Evolutionary conservation across 2,329 filamentous ascomycete species (phyloP).

Genomic region (Monilinia vaccinii-corymbosi): DNA sequence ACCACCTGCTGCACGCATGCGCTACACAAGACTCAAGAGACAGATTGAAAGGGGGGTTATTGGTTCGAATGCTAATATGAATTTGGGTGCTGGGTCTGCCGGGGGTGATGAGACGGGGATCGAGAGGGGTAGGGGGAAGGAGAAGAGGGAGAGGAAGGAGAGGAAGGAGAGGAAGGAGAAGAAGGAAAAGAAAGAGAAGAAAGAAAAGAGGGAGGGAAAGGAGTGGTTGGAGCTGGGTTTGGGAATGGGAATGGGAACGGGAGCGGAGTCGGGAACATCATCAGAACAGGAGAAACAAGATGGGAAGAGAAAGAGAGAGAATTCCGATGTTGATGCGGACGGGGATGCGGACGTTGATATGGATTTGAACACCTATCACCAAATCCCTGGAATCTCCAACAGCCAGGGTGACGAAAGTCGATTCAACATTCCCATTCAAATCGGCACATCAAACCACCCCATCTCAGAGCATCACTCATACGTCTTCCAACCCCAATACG

Average conservation of each 20-base stretch:
- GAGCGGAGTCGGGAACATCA: neutral
- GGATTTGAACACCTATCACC: neutral
- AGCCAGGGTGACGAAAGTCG: neutral
- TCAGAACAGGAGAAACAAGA: too few relatives aligned
- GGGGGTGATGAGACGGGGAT: neutral
- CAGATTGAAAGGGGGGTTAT: constrained; percentile 28
- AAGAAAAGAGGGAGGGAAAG: neutral
- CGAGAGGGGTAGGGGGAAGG: constrained; percentile 2
- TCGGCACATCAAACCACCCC: neutral
- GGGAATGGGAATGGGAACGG: neutral
- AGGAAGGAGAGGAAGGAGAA: neutral
- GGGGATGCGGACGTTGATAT: neutral
- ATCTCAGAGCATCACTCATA: neutral
- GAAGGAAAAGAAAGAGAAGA: neutral
- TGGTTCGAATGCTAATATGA: constrained; percentile 20
- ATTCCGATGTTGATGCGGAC: neutral
- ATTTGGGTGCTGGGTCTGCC: constrained; percentile 5
- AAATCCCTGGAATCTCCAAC: neutral
- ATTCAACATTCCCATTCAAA: neutral
- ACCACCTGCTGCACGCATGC: constrained; percentile 32
- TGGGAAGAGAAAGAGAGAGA: neutral
- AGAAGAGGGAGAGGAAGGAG: neutral
- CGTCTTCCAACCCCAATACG: neutral
- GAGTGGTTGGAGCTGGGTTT: neutral
- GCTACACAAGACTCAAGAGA: constrained; percentile 30